A percentile compares a stretch with the other conserved stretches of the same genome.
Evolutionary conservation across 345 rosid genomes (phyloP).

Genomic region (Syzygium grande): DNA sequence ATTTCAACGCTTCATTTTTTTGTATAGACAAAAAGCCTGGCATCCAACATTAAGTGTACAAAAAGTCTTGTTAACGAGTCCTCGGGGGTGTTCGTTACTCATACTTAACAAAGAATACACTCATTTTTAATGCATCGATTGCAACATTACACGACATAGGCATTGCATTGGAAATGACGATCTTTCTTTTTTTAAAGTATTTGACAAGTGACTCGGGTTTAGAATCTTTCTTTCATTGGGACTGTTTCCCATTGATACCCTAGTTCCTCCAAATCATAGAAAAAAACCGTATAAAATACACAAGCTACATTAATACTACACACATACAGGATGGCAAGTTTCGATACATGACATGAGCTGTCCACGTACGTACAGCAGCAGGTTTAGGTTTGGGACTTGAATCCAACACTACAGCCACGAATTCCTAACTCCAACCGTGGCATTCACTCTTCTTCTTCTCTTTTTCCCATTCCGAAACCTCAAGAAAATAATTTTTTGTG

Average conservation of each 20-base stretch:
- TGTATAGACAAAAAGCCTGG: background rate
- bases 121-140: too few relatives aligned
- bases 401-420: background rate
- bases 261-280: background rate
- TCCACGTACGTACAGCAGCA: background rate
- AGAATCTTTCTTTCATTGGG: background rate
- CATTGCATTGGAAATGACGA: background rate
- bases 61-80: background rate
- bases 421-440: background rate
- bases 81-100: background rate
- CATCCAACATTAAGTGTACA: background rate
- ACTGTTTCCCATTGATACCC: background rate
- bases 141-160: too few relatives aligned
- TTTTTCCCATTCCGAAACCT: background rate
- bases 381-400: background rate
- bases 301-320: background rate
- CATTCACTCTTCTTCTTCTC: background rate
- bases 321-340: background rate
- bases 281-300: background rate
- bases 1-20: background rate
- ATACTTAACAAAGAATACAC: background rate
- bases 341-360: background rate
- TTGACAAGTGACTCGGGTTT: background rate
- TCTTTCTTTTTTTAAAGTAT: background rate
- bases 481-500: background rate